Conservation (phyloP, 2,329 filamentous ascomycete species). For the Exophiala dermatitidis region DNA sequence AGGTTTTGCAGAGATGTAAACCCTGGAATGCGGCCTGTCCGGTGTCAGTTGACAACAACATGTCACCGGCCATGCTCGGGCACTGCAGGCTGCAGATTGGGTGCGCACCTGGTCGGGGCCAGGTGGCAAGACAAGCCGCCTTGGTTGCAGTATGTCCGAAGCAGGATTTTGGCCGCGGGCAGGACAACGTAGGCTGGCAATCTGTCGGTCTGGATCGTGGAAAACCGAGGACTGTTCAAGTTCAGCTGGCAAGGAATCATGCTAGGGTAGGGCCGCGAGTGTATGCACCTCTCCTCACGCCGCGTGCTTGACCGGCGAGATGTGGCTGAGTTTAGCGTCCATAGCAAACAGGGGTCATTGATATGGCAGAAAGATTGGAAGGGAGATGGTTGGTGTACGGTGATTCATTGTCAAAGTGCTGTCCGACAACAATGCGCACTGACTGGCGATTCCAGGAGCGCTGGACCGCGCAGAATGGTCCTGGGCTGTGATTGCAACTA, state of each 20-base stretch:
- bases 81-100: background rate
- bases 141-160: conserved; percentile 3
- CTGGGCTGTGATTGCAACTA: too few relatives aligned
- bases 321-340: background rate
- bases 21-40: background rate
- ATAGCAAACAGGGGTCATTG: background rate
- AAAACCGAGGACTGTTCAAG: background rate
- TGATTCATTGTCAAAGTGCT: background rate
- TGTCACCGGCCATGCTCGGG: background rate
- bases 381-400: background rate
- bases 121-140: background rate
- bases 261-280: conserved; percentile 4
- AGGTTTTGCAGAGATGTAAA: background rate
- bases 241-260: conserved; percentile 12
- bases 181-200: background rate
- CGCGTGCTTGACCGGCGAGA: background rate
- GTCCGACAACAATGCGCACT: background rate
- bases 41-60: background rate
- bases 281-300: background rate
- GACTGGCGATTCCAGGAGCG: background rate
- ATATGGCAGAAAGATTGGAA: background rate
- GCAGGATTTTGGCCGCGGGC: conserved; percentile 7
- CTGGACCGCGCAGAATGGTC: background rate
- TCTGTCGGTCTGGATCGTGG: conserved; percentile 4
- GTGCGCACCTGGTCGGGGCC: background rate